These are phyloP conservation scores for Niebla homalea DNA, from an alignment of 495 filamentous ascomycete species.

Conservation along the genomic window DNA sequence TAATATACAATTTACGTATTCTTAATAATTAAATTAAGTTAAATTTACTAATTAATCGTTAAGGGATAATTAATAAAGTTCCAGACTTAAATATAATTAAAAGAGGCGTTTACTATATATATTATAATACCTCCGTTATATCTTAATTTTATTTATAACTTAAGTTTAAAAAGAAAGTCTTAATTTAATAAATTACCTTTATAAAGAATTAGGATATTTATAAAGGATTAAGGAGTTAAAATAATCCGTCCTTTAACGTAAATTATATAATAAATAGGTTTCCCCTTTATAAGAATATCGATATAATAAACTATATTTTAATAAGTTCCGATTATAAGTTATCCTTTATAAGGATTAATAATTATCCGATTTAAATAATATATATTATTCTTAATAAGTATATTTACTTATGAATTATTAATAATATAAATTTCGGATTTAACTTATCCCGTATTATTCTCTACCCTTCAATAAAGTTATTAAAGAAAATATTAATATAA, in stretches of 20 bases:
- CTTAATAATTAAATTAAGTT: no score
- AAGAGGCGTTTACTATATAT: no score
- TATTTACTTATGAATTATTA: not conserved
- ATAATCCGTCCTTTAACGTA: not conserved
- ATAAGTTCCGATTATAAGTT: not conserved
- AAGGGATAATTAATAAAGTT: no score
- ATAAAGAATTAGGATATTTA: not conserved
- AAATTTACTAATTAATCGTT: no score
- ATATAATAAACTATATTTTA: not conserved
- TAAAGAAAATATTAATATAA: not conserved
- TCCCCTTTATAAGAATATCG: not conserved
- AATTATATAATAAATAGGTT: not conserved
- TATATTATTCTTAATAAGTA: not conserved
- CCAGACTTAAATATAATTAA: no score
- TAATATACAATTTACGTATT: no score
- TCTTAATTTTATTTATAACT: no score
- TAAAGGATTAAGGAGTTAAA: not conserved
- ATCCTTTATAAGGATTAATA: not conserved
- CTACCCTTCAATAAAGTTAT: no score
- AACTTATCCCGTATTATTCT: not conserved
- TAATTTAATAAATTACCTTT: not conserved
- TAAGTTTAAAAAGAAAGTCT: no score
- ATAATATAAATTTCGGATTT: not conserved
- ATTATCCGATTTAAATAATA: not conserved
- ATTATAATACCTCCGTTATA: no score